phyloP scores from a whole-genome alignment of 2,329 filamentous ascomycete genomes.

The Colletotrichum gigasporum region DNA sequence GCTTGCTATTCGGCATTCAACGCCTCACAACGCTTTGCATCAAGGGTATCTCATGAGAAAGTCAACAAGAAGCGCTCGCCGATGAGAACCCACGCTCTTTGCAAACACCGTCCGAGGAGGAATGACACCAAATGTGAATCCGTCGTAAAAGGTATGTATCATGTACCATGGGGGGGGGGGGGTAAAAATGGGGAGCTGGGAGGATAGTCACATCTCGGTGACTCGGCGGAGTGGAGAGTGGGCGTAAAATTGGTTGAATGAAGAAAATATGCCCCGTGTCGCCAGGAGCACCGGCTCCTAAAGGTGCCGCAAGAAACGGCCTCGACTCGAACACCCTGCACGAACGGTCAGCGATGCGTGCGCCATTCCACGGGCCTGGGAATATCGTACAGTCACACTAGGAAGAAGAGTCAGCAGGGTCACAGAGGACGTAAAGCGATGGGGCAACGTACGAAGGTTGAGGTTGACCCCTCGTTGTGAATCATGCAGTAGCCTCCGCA shows the following conservation, averaged over 20 bases:
- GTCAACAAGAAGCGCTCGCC: not conserved
- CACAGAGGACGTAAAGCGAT: not conserved
- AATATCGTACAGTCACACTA: conserved; percentile 58
- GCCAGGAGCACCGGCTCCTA: not conserved
- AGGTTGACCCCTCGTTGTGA: conserved; percentile 83
- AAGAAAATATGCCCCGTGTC: not conserved
- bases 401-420: conserved; percentile 39
- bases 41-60: conserved; percentile 24
- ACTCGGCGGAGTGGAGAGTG: not conserved
- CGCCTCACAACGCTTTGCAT: conserved; percentile 12
- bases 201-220: not conserved
- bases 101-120: not conserved
- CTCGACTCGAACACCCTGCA: conserved; percentile 32
- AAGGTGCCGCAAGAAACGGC: conserved; percentile 33
- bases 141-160: not conserved
- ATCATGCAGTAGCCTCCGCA: conserved; percentile 83
- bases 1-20: not conserved
- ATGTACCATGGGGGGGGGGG: not conserved
- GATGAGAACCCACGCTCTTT: not conserved
- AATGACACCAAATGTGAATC: not conserved
- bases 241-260: not conserved
- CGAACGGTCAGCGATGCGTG: conserved; percentile 1
- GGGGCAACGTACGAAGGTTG: conserved; percentile 60
- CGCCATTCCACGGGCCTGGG: not conserved
- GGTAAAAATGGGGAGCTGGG: not conserved